These are phyloP conservation scores for Melastoma malabathricum DNA, from an alignment of 345 rosid genomes.

Conservation along the genomic window DNA sequence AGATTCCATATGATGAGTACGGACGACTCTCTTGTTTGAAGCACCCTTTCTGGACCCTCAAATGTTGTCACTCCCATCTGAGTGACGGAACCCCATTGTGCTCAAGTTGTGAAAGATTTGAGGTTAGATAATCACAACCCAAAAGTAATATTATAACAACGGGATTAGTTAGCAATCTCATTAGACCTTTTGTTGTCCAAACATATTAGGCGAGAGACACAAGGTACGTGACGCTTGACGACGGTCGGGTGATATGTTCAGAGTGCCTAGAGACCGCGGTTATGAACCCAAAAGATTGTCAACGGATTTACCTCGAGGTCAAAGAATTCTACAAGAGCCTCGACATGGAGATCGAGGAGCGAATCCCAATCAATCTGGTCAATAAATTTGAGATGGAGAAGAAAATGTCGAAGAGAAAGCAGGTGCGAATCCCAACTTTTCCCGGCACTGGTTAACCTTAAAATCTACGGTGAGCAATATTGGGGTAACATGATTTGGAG, in stretches of 20 bases:
- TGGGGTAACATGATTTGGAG: too few species aligned
- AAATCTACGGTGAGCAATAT: too few species aligned
- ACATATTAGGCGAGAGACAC: conserved; percentile 42
- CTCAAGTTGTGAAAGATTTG: background rate
- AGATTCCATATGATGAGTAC: background rate
- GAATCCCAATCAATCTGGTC: conserved; percentile 5
- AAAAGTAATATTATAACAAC: background rate
- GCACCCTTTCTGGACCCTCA: background rate
- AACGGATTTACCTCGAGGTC: background rate
- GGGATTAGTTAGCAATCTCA: background rate
- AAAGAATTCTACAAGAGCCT: background rate
- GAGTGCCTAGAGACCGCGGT: conserved; percentile 3
- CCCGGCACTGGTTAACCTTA: too few species aligned
- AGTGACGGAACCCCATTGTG: conserved; percentile 2
- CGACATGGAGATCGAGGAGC: conserved; percentile 10
- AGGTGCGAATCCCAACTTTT: too few species aligned
- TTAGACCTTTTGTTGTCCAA: background rate
- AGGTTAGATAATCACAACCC: conserved; percentile 3
- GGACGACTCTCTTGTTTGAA: background rate
- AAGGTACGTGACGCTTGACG: conserved; percentile 55
- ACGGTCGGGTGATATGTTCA: conserved; percentile 30
- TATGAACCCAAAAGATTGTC: conserved; percentile 1
- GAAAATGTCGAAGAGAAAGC: too few species aligned
- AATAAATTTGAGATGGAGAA: background rate
- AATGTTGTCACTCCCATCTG: background rate